phyloP scores from a whole-genome alignment of 169 alveolate genomes.

The Cryptosporidium tyzzeri region DNA sequence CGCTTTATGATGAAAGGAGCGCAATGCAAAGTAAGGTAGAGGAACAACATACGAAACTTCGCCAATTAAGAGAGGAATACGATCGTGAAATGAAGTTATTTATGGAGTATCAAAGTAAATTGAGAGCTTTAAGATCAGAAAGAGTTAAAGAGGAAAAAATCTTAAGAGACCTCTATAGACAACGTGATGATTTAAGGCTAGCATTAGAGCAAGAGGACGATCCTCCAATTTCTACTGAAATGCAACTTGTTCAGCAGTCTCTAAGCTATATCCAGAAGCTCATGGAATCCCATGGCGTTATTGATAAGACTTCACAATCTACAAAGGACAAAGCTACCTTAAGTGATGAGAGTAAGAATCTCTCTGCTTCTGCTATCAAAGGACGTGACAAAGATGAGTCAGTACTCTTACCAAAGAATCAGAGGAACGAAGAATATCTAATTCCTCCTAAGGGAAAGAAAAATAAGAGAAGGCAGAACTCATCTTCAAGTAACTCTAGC shows the following conservation, averaged over 20 bases:
- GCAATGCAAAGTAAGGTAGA: slow-evolving; percentile 71
- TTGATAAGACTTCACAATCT: slow-evolving; percentile 12
- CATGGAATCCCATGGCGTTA: slow-evolving; percentile 56
- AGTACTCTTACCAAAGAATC: slow-evolving; percentile 58
- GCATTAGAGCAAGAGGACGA: slow-evolving; percentile 73
- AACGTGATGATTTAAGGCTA: slow-evolving; percentile 60
- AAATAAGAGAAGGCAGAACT: slow-evolving; percentile 33
- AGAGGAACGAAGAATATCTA: slow-evolving; percentile 66
- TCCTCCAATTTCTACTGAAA: slow-evolving; percentile 61
- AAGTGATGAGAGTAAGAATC: neutral
- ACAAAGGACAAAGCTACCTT: slow-evolving; percentile 10
- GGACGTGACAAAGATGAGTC: slow-evolving; percentile 72
- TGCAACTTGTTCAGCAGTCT: slow-evolving; percentile 71
- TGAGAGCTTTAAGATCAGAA: slow-evolving; percentile 50
- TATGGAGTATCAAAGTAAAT: slow-evolving; percentile 53
- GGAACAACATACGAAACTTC: slow-evolving; percentile 56
- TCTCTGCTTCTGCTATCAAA: slow-evolving; percentile 10
- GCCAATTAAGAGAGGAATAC: slow-evolving; percentile 57
- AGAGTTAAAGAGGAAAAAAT: slow-evolving; percentile 62
- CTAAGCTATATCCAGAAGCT: slow-evolving; percentile 45
- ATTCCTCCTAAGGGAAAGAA: slow-evolving; percentile 64
- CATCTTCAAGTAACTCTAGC: neutral
- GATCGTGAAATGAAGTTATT: slow-evolving; percentile 67
- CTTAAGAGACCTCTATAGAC: slow-evolving; percentile 57
- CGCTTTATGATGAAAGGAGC: slow-evolving; percentile 72